Evolutionary conservation across 495 filamentous ascomycete genomes (phyloP).

Genomic region (Pseudoneurospora amorphoporcata): DNA sequence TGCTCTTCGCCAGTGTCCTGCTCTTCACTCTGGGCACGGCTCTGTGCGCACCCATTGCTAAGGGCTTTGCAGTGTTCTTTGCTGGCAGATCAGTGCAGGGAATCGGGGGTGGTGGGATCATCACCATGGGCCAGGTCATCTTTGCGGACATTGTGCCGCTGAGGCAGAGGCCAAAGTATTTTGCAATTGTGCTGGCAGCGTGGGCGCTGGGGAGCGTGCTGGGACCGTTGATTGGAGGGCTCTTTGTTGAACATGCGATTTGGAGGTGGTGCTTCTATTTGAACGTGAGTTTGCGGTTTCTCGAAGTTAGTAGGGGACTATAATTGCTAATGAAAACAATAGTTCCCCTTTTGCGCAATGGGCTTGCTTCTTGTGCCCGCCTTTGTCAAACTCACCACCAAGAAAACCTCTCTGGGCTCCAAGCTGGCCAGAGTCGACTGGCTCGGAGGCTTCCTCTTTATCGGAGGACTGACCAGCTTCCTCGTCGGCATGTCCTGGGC

Average conservation of each 20-base stretch:
- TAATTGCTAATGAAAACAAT: neutral
- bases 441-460: constrained; percentile 36
- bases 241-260: constrained; percentile 48
- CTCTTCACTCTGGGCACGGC: constrained; percentile 37
- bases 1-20: constrained; percentile 29
- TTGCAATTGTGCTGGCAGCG: constrained; percentile 28
- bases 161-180: constrained; percentile 29
- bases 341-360: constrained; percentile 28
- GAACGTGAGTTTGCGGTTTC: constrained; percentile 13
- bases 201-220: constrained; percentile 68
- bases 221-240: constrained; percentile 67
- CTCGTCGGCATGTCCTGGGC: constrained; percentile 49
- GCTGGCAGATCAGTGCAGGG: constrained; percentile 72
- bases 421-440: constrained; percentile 29
- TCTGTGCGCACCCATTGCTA: constrained; percentile 28
- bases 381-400: constrained; percentile 23
- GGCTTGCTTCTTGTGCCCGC: constrained; percentile 26
- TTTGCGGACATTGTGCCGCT: constrained; percentile 44
- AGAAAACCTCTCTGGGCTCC: constrained; percentile 18
- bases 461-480: constrained; percentile 36
- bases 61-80: constrained; percentile 50
- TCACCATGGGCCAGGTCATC: constrained; percentile 69
- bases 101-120: constrained; percentile 70
- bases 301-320: neutral
- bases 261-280: constrained; percentile 36